Base-by-base conservation (phyloP, 2,329 filamentous ascomycete species). In the Emericellopsis atlantica region DNA sequence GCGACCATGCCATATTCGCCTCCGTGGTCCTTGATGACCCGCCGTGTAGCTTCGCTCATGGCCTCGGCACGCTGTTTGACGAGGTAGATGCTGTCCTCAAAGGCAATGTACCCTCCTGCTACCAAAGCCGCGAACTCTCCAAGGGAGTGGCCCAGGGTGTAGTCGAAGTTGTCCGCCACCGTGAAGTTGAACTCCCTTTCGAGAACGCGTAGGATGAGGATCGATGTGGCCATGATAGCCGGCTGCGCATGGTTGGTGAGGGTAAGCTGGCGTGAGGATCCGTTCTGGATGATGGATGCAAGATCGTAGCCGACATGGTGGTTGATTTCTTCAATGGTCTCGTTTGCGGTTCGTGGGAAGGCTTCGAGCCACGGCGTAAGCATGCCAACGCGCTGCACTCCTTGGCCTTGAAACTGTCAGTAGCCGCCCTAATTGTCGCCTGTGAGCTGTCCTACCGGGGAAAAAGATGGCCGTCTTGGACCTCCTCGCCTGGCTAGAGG, bases 1-100 rank as follows among this genome's bases (percentile, higher is more conserved):
- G 90, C 90, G 21, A 95, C 80, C 90, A 96, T 96, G 54, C 90
- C 90, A 54, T 93, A 92, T 51, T 88, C 84, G 48, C 84, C 84
- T 42, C 84, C 84, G 47, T 80, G 78, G 45, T 75, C 62, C 45
- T 77, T 69, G 11, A 73, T 67, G 5, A 85, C 84, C 21, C 72
- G 66, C 49, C 65, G 65, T 7, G 84, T 88, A 50, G 85, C 89
- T 36, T 79, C 71, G 4, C 81, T 79, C 87, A 95, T 94, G 48
- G 81, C 76, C 55, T 88, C 82, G 39, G 86, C 90, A 36, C 90
- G 77, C 50, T 72, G 73, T 44, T 81, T 75, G 40, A 94, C 84
- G 55, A 95, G 69, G 49, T 72, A 75, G 45, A 95, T 64, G 41
- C 86, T 84, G 60, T 94, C 85, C 39, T 73, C 64, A 55, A 93